phyloP scores from a whole-genome alignment of 148 eudicot species.

The Nyssa sinensis region DNA sequence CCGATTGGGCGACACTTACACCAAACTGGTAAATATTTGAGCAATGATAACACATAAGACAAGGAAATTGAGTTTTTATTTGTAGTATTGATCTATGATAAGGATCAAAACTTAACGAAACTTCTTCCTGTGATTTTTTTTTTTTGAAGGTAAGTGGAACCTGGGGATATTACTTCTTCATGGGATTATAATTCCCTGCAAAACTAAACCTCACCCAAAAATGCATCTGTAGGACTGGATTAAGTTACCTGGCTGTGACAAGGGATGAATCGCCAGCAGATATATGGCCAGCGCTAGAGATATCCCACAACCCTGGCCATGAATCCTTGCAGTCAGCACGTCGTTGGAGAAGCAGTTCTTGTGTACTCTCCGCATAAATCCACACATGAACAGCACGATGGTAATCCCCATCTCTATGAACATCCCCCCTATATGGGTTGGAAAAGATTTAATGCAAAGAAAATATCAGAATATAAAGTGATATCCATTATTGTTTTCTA shows the following conservation, averaged over 20 bases:
- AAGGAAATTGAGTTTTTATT: neutral
- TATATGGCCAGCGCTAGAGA: constrained; percentile 97
- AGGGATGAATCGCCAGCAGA: constrained; percentile 95
- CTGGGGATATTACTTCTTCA: too few relatives aligned
- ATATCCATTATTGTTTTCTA: neutral
- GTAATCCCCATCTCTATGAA: constrained; percentile 94
- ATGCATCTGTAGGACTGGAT: neutral
- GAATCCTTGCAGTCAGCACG: constrained; percentile 94
- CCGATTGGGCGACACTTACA: neutral
- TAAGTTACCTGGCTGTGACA: constrained; percentile 66
- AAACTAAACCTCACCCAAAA: neutral
- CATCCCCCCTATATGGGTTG: constrained; percentile 48
- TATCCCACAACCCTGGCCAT: constrained; percentile 91
- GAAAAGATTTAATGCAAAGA: neutral
- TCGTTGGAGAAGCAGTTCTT: constrained; percentile 74
- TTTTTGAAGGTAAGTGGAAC: too few relatives aligned
- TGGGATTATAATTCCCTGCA: neutral
- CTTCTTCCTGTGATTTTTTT: too few relatives aligned
- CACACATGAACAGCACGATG: constrained; percentile 95
- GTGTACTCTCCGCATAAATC: constrained; percentile 89
- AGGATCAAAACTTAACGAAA: neutral
- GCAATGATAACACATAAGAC: neutral
- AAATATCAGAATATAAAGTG: neutral
- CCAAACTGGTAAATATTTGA: neutral
- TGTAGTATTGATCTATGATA: neutral